A percentile compares a stretch with the other conserved stretches of the same genome.
Conservation (phyloP, 2,329 filamentous ascomycete genomes). For the Ploettnerulaceae sp. region DNA sequence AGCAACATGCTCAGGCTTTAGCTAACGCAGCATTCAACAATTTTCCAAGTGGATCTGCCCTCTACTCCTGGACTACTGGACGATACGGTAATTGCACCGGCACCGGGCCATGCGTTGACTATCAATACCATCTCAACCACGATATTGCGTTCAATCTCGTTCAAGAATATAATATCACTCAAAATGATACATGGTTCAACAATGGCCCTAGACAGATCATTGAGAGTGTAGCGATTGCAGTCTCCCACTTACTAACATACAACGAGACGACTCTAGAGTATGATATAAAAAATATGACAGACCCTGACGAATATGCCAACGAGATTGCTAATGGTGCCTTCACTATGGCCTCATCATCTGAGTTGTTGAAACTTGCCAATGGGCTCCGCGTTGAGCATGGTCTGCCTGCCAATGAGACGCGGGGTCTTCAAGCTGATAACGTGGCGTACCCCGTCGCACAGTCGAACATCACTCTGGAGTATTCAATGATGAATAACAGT, state of each 20-base stretch:
- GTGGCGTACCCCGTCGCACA: constrained; percentile 50
- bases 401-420: constrained; percentile 48
- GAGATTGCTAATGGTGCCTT: constrained; percentile 58
- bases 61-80: constrained; percentile 65
- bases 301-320: constrained; percentile 46
- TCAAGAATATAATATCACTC: constrained; percentile 33
- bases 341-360: constrained; percentile 45
- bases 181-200: constrained; percentile 34
- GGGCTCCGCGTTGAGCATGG: constrained; percentile 22
- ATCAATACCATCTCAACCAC: constrained; percentile 67
- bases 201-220: constrained; percentile 55
- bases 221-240: constrained; percentile 58
- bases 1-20: constrained; percentile 53
- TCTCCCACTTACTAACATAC: constrained; percentile 52
- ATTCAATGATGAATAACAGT: constrained; percentile 60
- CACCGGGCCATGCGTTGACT: constrained; percentile 61
- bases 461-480: constrained; percentile 60
- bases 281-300: constrained; percentile 59
- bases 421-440: constrained; percentile 50
- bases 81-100: constrained; percentile 63
- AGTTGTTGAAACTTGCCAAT: constrained; percentile 44
- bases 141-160: constrained; percentile 55
- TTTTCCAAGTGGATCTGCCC: constrained; percentile 53
- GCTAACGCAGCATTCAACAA: constrained; percentile 56
- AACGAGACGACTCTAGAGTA: constrained; percentile 52